These are phyloP conservation scores for Solanum pinnatisectum DNA, from an alignment of 257 asterid species.

Conservation along the genomic window DNA sequence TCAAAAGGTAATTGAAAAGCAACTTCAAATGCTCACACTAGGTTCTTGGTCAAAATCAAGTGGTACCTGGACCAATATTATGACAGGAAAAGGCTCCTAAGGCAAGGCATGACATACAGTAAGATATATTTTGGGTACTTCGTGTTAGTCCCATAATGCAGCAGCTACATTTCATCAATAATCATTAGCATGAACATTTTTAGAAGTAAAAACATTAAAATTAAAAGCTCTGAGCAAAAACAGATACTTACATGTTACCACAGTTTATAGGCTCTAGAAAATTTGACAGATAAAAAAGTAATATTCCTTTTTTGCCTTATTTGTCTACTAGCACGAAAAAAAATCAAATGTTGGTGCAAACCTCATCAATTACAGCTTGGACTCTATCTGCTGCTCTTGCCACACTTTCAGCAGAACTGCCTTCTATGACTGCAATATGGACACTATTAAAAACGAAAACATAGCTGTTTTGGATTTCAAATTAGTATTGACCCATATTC, in stretches of 20 bases:
- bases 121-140: background rate
- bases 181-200: background rate
- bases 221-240: background rate
- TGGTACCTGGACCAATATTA: background rate
- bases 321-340: background rate
- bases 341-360: constrained; percentile 8
- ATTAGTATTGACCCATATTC: background rate
- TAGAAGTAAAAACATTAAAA: background rate
- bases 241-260: background rate
- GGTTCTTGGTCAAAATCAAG: background rate
- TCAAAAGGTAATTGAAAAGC: background rate
- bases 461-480: background rate
- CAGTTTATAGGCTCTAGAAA: background rate
- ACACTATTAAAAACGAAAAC: background rate
- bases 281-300: background rate
- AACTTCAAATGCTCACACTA: background rate
- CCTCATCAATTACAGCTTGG: constrained; percentile 59
- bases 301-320: background rate
- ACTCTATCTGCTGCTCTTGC: constrained; percentile 56
- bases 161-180: background rate
- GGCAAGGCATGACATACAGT: background rate
- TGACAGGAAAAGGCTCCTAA: background rate
- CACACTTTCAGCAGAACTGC: constrained; percentile 66
- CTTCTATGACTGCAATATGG: constrained; percentile 64
- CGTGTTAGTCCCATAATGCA: background rate